Evolutionary conservation across 2,329 filamentous ascomycete species (phyloP).

Genomic region (Botrytis fragariae): DNA sequence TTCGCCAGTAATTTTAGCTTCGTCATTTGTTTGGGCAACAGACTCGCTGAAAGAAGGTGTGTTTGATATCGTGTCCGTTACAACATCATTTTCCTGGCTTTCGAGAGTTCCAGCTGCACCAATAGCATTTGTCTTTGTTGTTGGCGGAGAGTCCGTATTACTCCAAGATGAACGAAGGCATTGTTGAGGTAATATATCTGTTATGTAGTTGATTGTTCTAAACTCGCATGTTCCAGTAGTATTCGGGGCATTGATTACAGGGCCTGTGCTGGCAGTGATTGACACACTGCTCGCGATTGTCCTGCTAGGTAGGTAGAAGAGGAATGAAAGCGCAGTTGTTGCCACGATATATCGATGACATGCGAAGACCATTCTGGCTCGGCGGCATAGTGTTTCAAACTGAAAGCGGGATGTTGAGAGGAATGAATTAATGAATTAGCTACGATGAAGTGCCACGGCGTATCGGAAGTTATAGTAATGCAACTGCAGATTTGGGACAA

Average conservation of each 20-base stretch:
- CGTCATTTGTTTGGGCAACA: not conserved
- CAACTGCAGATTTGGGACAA: slow-evolving; percentile 10
- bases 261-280: slow-evolving; percentile 16
- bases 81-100: not conserved
- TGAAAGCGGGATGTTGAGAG: slow-evolving; percentile 13
- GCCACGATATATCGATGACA: slow-evolving; percentile 25
- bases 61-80: not conserved
- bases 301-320: slow-evolving; percentile 20
- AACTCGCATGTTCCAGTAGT: slow-evolving; percentile 36
- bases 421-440: not conserved
- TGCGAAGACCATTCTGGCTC: slow-evolving; percentile 28
- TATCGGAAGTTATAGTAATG: not conserved
- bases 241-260: slow-evolving; percentile 20
- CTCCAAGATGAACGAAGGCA: slow-evolving; percentile 38
- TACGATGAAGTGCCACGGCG: not conserved
- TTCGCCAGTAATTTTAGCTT: slow-evolving; percentile 9
- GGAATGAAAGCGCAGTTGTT: slow-evolving; percentile 29
- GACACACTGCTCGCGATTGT: slow-evolving; percentile 29
- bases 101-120: not conserved
- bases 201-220: slow-evolving; percentile 41
- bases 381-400: slow-evolving; percentile 16
- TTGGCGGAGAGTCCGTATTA: slow-evolving; percentile 24
- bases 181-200: slow-evolving; percentile 37
- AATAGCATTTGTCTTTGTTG: slow-evolving; percentile 10
- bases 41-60: slow-evolving; percentile 11